phyloP scores from a whole-genome alignment of 371 early-diverging fungal genomes.

The Lichtheimia corymbifera region DNA sequence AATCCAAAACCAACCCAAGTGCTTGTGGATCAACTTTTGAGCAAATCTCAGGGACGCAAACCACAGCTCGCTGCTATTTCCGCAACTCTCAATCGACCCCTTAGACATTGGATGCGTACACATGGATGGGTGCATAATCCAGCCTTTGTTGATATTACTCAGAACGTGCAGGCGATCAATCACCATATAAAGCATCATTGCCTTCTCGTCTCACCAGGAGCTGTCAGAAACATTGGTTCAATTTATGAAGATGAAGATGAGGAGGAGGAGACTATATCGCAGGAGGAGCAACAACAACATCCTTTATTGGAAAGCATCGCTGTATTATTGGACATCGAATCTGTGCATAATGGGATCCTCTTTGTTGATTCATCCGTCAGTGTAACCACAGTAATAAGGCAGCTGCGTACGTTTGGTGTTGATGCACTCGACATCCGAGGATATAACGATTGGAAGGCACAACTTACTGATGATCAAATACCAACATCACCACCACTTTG shows the following conservation, averaged over 20 bases:
- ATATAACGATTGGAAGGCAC: not conserved
- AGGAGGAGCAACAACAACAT: not conserved
- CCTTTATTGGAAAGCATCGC: constrained; percentile 63
- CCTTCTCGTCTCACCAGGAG: constrained; percentile 50
- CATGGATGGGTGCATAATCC: constrained; percentile 60
- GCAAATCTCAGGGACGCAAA: constrained; percentile 5
- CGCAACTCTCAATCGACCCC: constrained; percentile 72
- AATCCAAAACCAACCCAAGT: constrained; percentile 73
- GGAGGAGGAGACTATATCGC: constrained; percentile 43
- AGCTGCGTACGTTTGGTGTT: constrained; percentile 27
- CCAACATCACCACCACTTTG: constrained; percentile 28
- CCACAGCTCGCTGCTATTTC: constrained; percentile 67
- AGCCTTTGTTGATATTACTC: constrained; percentile 62
- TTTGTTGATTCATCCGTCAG: constrained; percentile 52
- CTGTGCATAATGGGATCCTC: constrained; percentile 57
- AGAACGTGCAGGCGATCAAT: constrained; percentile 10
- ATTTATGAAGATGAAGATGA: constrained; percentile 19
- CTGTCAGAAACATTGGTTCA: constrained; percentile 52
- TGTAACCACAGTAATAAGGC: constrained; percentile 22
- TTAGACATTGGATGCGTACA: constrained; percentile 57
- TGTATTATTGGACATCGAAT: constrained; percentile 48
- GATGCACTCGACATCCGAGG: constrained; percentile 31
- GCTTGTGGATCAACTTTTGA: constrained; percentile 52
- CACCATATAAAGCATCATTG: constrained; percentile 49
- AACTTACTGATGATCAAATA: not conserved